phyloP scores from a whole-genome alignment of 1,139 yeast species.

The Magnusiomyces fungicola region DNA sequence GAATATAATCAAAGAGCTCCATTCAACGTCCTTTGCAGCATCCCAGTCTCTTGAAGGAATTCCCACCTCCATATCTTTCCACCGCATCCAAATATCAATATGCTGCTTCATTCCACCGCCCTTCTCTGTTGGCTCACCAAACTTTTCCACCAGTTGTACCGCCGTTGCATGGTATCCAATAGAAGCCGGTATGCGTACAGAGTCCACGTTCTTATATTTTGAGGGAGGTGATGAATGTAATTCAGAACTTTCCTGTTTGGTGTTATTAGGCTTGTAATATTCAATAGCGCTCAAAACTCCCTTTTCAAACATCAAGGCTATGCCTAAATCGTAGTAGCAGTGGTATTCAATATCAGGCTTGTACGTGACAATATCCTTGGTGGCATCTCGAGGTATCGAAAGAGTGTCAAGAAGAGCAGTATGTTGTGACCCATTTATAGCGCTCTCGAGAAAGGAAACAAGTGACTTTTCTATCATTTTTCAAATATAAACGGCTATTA shows the following conservation, averaged over 20 bases:
- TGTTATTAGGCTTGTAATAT: constrained; percentile 19
- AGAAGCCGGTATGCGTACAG: constrained; percentile 16
- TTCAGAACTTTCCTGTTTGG: too few relatives aligned
- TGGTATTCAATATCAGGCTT: constrained; percentile 16
- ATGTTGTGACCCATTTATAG: too few relatives aligned
- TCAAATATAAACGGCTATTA: too few relatives aligned
- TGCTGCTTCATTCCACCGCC: constrained; percentile 22
- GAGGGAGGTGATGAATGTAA: not conserved
- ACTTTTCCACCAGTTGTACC: constrained; percentile 21
- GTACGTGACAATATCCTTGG: constrained; percentile 1
- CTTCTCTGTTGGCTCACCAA: constrained; percentile 27
- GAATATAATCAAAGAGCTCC: constrained; percentile 22
- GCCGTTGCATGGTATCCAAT: constrained; percentile 19
- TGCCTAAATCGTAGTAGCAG: constrained; percentile 22
- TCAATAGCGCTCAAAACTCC: constrained; percentile 22
- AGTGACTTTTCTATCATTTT: too few relatives aligned
- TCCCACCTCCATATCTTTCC: constrained; percentile 24
- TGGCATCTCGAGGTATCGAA: too few relatives aligned
- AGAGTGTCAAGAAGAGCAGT: too few relatives aligned
- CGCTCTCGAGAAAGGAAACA: too few relatives aligned
- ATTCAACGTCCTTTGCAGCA: constrained; percentile 20
- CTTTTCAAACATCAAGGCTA: constrained; percentile 20
- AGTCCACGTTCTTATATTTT: constrained; percentile 14
- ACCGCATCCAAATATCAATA: constrained; percentile 28
- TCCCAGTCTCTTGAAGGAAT: constrained; percentile 25